phyloP scores from a whole-genome alignment of 176 grass and related monocot species.

The Guadua angustifolia region DNA sequence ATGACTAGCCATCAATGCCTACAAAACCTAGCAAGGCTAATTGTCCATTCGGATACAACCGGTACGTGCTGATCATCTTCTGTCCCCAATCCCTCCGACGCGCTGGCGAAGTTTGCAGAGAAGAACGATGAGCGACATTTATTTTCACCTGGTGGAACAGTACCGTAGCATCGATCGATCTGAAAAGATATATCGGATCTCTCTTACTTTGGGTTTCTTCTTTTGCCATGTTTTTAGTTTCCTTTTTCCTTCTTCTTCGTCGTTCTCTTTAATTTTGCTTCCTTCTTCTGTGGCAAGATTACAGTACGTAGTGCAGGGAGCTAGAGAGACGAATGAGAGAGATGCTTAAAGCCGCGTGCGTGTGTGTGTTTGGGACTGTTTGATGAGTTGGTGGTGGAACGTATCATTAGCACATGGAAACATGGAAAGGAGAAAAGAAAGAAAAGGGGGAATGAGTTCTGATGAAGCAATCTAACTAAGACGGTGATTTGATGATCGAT shows the following conservation, averaged over 20 bases:
- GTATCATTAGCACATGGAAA: conserved; percentile 77
- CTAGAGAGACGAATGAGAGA: not conserved
- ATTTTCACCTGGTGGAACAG: not conserved
- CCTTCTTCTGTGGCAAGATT: conserved; percentile 23
- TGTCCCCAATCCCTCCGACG: not conserved
- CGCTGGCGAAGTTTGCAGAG: not conserved
- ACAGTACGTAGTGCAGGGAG: not conserved
- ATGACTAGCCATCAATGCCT: conserved; percentile 51
- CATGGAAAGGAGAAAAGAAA: conserved; percentile 65
- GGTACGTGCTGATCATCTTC: not conserved
- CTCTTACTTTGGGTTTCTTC: conserved; percentile 41
- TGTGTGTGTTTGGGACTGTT: conserved; percentile 18
- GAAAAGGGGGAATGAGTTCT: conserved; percentile 69
- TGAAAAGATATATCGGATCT: conserved; percentile 22
- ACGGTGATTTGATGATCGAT: conserved; percentile 40
- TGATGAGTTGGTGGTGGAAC: conserved; percentile 53
- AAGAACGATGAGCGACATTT: not conserved
- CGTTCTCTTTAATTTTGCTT: conserved; percentile 9
- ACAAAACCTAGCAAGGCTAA: conserved; percentile 36
- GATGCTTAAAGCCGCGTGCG: not conserved
- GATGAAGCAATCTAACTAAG: conserved; percentile 61
- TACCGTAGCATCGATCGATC: not conserved
- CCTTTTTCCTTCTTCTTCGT: not conserved
- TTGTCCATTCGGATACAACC: conserved; percentile 39
- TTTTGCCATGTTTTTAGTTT: not conserved